These are phyloP conservation scores for Cantharellus anzutake DNA, from an alignment of 768 basidiomycete genomes.

Conservation along the genomic window DNA sequence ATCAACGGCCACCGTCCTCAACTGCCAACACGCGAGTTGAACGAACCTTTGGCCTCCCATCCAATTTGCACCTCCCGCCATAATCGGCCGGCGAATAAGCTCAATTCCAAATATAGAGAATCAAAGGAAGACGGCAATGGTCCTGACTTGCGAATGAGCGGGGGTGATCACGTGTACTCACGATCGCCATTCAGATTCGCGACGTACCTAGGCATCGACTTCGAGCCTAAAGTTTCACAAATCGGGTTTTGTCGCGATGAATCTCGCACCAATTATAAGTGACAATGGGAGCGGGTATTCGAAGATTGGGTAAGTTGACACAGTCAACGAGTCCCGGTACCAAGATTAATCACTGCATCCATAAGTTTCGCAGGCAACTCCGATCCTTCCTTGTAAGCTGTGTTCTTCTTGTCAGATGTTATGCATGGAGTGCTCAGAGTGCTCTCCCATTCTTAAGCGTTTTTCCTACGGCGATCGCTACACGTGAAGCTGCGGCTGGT, in stretches of 20 bases:
- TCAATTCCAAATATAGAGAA: too few relatives aligned
- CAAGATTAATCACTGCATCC: background rate
- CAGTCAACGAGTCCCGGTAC: background rate
- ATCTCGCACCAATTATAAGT: conserved; percentile 86
- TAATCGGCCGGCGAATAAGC: background rate
- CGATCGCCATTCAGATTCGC: too few relatives aligned
- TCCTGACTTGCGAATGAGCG: too few relatives aligned
- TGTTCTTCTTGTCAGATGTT: background rate
- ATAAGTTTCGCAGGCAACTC: conserved; percentile 92
- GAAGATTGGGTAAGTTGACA: conserved; percentile 71
- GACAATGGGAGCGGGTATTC: conserved; percentile 97
- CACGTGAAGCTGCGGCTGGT: conserved; percentile 56
- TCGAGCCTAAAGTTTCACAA: too few relatives aligned
- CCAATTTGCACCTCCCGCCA: conserved; percentile 1
- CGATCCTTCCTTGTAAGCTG: conserved; percentile 85
- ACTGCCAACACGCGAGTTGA: background rate
- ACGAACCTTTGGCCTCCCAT: background rate
- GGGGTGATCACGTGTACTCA: too few relatives aligned
- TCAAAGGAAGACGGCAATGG: too few relatives aligned
- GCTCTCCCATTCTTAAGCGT: conserved; percentile 31
- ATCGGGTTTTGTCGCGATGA: conserved; percentile 25
- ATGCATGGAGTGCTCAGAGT: background rate
- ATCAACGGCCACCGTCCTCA: background rate
- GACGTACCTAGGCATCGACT: too few relatives aligned
- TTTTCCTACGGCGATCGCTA: conserved; percentile 96